phyloP scores from a whole-genome alignment of 805 yeast species.

The Pichia paraexigua region DNA sequence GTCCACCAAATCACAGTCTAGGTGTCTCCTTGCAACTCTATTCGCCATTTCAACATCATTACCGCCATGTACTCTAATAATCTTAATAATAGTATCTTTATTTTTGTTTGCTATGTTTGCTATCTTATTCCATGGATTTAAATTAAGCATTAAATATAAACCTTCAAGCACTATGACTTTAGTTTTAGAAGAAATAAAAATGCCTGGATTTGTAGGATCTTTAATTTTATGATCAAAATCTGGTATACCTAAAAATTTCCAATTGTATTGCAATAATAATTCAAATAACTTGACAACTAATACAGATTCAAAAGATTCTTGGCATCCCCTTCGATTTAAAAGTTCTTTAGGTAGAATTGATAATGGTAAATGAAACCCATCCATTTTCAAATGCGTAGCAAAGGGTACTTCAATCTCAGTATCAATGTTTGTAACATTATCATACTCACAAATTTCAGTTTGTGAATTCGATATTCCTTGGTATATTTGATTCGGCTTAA shows the following conservation, averaged over 20 bases:
- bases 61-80: slow-evolving; percentile 16
- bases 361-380: slow-evolving; percentile 66
- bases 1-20: slow-evolving; percentile 44
- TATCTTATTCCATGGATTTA: slow-evolving; percentile 52
- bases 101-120: slow-evolving; percentile 25
- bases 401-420: slow-evolving; percentile 12
- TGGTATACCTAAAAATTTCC: slow-evolving; percentile 38
- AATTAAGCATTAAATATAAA: slow-evolving; percentile 53
- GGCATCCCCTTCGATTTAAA: slow-evolving; percentile 67
- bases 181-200: slow-evolving; percentile 32
- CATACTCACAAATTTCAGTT: slow-evolving; percentile 5
- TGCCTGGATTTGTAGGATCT: slow-evolving; percentile 60
- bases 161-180: slow-evolving; percentile 70
- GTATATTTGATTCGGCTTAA: neutral
- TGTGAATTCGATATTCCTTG: neutral
- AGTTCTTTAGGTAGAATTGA: slow-evolving; percentile 43
- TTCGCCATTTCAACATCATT: slow-evolving; percentile 38
- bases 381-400: slow-evolving; percentile 58
- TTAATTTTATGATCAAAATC: slow-evolving; percentile 67
- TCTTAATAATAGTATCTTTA: neutral
- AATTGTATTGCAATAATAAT: slow-evolving; percentile 18
- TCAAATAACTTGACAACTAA: slow-evolving; percentile 32
- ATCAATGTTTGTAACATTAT: neutral
- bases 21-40: slow-evolving; percentile 62
- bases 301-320: slow-evolving; percentile 70